Evolutionary conservation across 2,329 filamentous ascomycete genomes (phyloP).

Genomic region (Colletotrichum orbiculare): DNA sequence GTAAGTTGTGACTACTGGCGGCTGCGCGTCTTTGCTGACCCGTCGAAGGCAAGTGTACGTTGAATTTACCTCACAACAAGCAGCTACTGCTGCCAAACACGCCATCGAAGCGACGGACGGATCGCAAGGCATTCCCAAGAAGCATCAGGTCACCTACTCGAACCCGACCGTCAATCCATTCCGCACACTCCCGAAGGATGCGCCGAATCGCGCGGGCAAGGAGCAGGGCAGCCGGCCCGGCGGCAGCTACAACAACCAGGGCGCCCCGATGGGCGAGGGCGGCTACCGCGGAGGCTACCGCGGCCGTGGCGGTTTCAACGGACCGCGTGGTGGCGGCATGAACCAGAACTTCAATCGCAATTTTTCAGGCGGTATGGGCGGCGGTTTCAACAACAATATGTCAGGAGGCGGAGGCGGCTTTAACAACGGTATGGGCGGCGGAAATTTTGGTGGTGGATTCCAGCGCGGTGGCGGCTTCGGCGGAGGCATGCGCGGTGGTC

Average conservation of each 20-base stretch:
- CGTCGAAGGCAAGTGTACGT: slow-evolving; percentile 77
- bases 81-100: slow-evolving; percentile 86
- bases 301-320: slow-evolving; percentile 62
- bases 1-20: slow-evolving; percentile 58
- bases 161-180: slow-evolving; percentile 86
- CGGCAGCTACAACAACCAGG: slow-evolving; percentile 61
- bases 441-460: slow-evolving; percentile 59
- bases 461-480: slow-evolving; percentile 58
- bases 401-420: slow-evolving; percentile 55
- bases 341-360: slow-evolving; percentile 56
- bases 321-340: slow-evolving; percentile 59
- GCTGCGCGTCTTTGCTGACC: slow-evolving; percentile 6
- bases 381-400: slow-evolving; percentile 56
- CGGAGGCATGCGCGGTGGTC: slow-evolving; percentile 60
- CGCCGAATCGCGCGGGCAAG: slow-evolving; percentile 76
- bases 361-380: slow-evolving; percentile 50
- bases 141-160: slow-evolving; percentile 79
- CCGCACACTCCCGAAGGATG: slow-evolving; percentile 90
- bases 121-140: slow-evolving; percentile 70
- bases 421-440: slow-evolving; percentile 63
- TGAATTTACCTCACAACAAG: slow-evolving; percentile 85
- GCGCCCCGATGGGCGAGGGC: slow-evolving; percentile 50
- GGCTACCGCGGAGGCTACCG: slow-evolving; percentile 63
- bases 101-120: slow-evolving; percentile 76
- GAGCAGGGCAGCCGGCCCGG: slow-evolving; percentile 66